Percentiles rank a stretch among this genome's conserved stretches.
Conservation (phyloP, 2,329 filamentous ascomycete species). For the Trichoderma aggressivum region DNA sequence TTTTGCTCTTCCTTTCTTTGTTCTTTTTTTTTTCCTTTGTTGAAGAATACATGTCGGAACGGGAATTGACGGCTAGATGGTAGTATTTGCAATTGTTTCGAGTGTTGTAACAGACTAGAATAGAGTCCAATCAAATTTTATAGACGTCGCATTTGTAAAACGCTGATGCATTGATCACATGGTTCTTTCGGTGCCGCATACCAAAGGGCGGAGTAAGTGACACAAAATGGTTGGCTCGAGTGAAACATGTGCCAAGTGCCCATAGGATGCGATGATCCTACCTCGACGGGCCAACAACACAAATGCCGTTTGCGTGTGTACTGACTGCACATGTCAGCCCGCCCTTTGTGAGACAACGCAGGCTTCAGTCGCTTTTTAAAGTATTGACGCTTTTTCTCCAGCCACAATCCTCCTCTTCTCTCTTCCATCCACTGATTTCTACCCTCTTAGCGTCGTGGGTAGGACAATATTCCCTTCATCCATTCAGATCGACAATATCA, state of each 20-base stretch:
- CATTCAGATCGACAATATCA: conserved; percentile 1
- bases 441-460: background rate
- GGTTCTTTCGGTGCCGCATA: background rate
- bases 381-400: background rate
- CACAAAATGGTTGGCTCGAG: background rate
- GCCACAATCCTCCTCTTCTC: background rate
- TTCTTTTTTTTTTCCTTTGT: background rate
- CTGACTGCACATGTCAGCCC: background rate
- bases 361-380: background rate
- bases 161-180: background rate
- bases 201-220: conserved; percentile 4
- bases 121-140: background rate
- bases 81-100: background rate
- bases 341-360: background rate
- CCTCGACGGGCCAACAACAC: background rate
- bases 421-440: background rate
- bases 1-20: background rate
- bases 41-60: background rate
- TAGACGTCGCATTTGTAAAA: background rate
- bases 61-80: background rate
- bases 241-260: background rate
- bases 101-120: background rate
- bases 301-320: background rate
- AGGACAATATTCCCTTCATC: background rate
- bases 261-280: background rate